Percentiles rank a stretch among this genome's conserved stretches.
Evolutionary conservation across 495 filamentous ascomycete species (phyloP).

Genomic region (Daldinia concentrica): DNA sequence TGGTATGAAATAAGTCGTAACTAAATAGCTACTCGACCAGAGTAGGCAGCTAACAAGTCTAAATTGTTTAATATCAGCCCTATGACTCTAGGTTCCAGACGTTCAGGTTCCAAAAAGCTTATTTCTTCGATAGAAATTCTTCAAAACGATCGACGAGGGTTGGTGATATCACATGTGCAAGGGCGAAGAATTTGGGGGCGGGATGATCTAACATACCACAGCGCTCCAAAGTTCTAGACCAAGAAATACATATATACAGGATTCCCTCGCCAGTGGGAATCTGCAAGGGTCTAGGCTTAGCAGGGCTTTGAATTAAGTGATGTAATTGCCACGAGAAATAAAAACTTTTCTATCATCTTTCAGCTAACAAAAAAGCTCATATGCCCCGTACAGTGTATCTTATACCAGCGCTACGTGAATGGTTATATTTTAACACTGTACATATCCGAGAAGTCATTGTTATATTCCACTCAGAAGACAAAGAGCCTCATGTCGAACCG

Average conservation of each 20-base stretch:
- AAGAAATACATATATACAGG: neutral
- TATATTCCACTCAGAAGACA: too few species aligned
- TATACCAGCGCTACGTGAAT: neutral
- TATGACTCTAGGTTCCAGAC: neutral
- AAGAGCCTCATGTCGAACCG: too few species aligned
- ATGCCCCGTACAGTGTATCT: conserved; percentile 31
- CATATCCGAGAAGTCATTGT: too few species aligned
- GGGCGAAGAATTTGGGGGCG: conserved; percentile 17
- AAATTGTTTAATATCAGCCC: neutral
- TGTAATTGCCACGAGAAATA: conserved; percentile 32
- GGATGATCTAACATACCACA: neutral
- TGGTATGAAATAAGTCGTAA: neutral
- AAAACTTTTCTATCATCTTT: conserved; percentile 21
- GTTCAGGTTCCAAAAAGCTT: conserved; percentile 4
- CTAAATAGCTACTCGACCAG: neutral
- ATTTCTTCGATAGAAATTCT: conserved; percentile 13
- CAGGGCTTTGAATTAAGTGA: conserved; percentile 9
- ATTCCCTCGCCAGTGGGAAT: too few species aligned
- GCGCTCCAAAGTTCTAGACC: neutral
- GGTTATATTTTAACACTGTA: neutral
- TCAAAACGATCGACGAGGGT: conserved; percentile 9
- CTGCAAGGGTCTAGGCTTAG: conserved; percentile 5
- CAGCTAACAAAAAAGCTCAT: neutral
- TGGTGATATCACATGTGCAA: conserved; percentile 15
- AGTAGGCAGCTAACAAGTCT: neutral